These are phyloP conservation scores for Gymnopilus junonius DNA, from an alignment of 768 basidiomycete species.

Conservation along the genomic window DNA sequence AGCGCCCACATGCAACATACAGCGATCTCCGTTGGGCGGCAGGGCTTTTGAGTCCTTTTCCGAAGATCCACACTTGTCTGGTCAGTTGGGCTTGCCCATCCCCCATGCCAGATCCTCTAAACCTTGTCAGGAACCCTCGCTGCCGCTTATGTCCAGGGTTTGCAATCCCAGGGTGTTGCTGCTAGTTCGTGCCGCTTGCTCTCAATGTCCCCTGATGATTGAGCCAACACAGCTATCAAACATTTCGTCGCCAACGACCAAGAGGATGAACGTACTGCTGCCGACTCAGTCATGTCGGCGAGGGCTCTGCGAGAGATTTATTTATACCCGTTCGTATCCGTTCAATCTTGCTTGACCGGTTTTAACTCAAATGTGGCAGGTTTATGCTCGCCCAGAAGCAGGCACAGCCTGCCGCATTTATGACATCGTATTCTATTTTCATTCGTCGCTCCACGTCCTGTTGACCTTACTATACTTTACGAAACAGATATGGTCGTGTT, in stretches of 20 bases:
- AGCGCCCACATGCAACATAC: conserved; percentile 79
- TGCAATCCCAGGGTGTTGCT: conserved; percentile 68
- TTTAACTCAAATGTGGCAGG: conserved; percentile 31
- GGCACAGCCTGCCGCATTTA: conserved; percentile 65
- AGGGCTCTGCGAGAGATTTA: conserved; percentile 75
- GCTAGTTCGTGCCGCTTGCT: conserved; percentile 42
- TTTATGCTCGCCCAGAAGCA: conserved; percentile 73
- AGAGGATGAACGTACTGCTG: conserved; percentile 70
- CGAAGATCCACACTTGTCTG: conserved; percentile 72
- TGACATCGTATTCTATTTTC: conserved; percentile 56
- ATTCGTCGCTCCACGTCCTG: neutral
- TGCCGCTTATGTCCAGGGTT: conserved; percentile 69
- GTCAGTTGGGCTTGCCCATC: conserved; percentile 29
- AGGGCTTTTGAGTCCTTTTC: conserved; percentile 74
- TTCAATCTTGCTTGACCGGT: neutral
- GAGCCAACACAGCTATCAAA: conserved; percentile 56
- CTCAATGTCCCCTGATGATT: neutral
- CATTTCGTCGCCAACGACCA: conserved; percentile 79
- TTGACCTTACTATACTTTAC: neutral
- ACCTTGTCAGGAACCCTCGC: conserved; percentile 53
- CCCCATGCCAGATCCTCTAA: neutral
- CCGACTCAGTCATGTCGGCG: conserved; percentile 65
- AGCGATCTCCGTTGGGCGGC: conserved; percentile 64
- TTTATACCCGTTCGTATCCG: conserved; percentile 59
- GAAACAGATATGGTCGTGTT: conserved; percentile 68